A percentile compares a stretch with the other conserved stretches of the same genome.
These are phyloP conservation scores for Pilasporangium apinafurcum DNA, from an alignment of 352 stramenopile species.

Conservation along the genomic window DNA sequence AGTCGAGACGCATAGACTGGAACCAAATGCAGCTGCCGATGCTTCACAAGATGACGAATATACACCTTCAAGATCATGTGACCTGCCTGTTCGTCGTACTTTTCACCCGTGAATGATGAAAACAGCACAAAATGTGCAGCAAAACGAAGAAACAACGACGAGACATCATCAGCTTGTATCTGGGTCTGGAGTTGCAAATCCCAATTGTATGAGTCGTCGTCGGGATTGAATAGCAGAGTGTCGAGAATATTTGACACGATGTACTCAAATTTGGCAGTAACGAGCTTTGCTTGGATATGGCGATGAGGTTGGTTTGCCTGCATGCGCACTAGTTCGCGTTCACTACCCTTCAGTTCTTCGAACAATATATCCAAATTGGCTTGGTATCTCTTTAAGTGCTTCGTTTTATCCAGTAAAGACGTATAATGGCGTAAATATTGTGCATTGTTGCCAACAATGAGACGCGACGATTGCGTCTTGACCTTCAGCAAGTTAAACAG, in stretches of 20 bases:
- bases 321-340: slow-evolving; percentile 50
- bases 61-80: slow-evolving; percentile 83
- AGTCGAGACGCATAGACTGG: slow-evolving; percentile 67
- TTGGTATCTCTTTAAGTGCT: slow-evolving; percentile 70
- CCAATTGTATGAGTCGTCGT: slow-evolving; percentile 59
- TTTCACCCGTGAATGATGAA: slow-evolving; percentile 55
- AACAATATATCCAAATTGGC: slow-evolving; percentile 69
- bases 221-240: slow-evolving; percentile 34
- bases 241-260: slow-evolving; percentile 69
- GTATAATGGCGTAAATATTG: slow-evolving; percentile 54
- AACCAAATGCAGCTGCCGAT: slow-evolving; percentile 67
- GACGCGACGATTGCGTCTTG: slow-evolving; percentile 67
- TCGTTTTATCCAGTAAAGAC: slow-evolving; percentile 58
- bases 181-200: slow-evolving; percentile 41
- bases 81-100: slow-evolving; percentile 48
- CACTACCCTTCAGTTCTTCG: slow-evolving; percentile 60
- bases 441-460: slow-evolving; percentile 61
- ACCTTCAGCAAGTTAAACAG: slow-evolving; percentile 64
- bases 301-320: slow-evolving; percentile 68
- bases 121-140: slow-evolving; percentile 79
- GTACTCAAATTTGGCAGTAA: slow-evolving; percentile 66
- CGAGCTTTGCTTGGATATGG: slow-evolving; percentile 76
- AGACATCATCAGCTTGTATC: slow-evolving; percentile 32
- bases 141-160: slow-evolving; percentile 67
- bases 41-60: slow-evolving; percentile 77